Evolutionary conservation across 805 yeast genomes (phyloP).

Genomic region (Maudiozyma pseudohumilis): DNA sequence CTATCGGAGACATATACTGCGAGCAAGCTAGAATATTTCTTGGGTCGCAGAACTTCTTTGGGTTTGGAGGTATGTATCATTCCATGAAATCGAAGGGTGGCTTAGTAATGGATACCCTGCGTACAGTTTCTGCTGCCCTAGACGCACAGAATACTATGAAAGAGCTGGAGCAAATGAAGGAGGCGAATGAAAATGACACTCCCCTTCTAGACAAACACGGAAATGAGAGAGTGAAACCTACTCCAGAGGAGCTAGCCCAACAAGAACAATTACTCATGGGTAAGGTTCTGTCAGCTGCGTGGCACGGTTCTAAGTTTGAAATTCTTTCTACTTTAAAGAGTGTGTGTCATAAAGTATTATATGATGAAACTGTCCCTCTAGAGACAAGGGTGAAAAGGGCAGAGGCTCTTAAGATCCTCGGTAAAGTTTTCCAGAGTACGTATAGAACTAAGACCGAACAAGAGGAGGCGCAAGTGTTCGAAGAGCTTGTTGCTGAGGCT

Average conservation of each 20-base stretch:
- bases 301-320: conserved; percentile 76
- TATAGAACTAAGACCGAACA: conserved; percentile 59
- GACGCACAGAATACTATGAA: conserved; percentile 75
- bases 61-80: conserved; percentile 64
- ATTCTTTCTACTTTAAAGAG: conserved; percentile 61
- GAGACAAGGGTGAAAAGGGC: conserved; percentile 50
- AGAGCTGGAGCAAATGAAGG: conserved; percentile 60
- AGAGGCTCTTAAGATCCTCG: conserved; percentile 48
- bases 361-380: conserved; percentile 43
- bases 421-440: conserved; percentile 49
- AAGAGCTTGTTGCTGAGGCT: conserved; percentile 53
- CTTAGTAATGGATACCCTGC: conserved; percentile 60
- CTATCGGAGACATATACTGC: conserved; percentile 59
- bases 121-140: conserved; percentile 60
- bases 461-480: conserved; percentile 69
- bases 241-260: conserved; percentile 55
- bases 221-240: conserved; percentile 47
- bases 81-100: conserved; percentile 66
- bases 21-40: conserved; percentile 56
- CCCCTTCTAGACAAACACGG: conserved; percentile 39
- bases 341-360: conserved; percentile 57
- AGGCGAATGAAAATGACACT: conserved; percentile 33
- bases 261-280: conserved; percentile 69
- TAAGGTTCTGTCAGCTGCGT: conserved; percentile 72
- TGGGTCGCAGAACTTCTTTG: conserved; percentile 53